Evolutionary conservation across 2,329 filamentous ascomycete genomes (phyloP), one percentile per base, ranked within the genome.

Genomic region (Claviceps sp.): DNA sequence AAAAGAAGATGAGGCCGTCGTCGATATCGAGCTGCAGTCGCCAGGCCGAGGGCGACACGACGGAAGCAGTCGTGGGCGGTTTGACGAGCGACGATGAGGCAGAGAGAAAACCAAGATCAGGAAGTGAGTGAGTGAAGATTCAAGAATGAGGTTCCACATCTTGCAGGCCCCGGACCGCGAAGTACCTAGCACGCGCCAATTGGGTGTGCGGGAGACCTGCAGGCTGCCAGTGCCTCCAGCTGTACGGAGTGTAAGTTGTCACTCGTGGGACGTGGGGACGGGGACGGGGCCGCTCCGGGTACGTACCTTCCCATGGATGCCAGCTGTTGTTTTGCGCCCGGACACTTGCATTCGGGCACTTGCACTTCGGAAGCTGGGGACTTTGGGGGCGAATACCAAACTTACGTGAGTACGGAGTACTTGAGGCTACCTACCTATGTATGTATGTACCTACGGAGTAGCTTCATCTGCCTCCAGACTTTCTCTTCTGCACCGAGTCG

Each of bases 81-180:
- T 26, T 26, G 11, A 26, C 16, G 13, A 24, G 48, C 34, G 51
- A 38, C 47, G 44, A 47, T 38, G 44, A 52, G 22, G 50, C 42
- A 50, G 49, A 54, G 52, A 47, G 52, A 34, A 51, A 55, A 52
- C 53, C 55, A 54, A 54, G 51, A 42, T 53, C 52, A 55, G 53
- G 47, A 49, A 56, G 52, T 51, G 54, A 53, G 54, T 54, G 54
- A 58, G 53, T 58, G 57, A 60, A 61, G 59, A 60, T 59, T 59
- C 55, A 56, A 58, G 56, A 58, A 56, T 52, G 56, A 59, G 56
- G 58, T 58, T 36, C 34, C 41, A 41, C 51, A 52, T 46, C 42
- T 49, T 48, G 51, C 51, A 52, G 34, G 41, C 41, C 22, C 26
- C 13, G 2, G 18, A 8, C 9, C 16, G 30, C 24, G 41, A 45